phyloP scores from a whole-genome alignment of 495 filamentous ascomycete species.

The Penicillium simplicissimum region DNA sequence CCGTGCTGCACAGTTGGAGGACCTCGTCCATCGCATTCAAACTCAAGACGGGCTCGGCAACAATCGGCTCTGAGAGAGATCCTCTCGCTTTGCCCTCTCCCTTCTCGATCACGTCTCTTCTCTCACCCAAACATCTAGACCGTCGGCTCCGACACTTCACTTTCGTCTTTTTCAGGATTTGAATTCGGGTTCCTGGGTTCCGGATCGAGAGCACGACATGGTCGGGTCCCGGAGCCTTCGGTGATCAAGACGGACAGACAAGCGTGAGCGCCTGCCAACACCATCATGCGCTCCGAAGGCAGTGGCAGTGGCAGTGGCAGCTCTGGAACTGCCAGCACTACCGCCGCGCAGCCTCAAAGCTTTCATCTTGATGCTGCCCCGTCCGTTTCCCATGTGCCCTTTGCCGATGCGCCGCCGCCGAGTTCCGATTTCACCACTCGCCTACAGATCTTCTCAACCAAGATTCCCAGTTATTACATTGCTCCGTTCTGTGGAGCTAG shows the following conservation, averaged over 20 bases:
- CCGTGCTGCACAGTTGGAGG: constrained; percentile 40
- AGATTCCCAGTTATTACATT: constrained; percentile 52
- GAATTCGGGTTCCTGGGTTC: constrained; percentile 38
- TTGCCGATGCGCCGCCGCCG: constrained; percentile 20
- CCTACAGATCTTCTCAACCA: constrained; percentile 56
- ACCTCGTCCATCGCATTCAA: constrained; percentile 24
- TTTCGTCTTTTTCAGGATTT: constrained; percentile 14
- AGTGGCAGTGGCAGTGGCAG: constrained; percentile 35
- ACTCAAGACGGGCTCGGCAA: constrained; percentile 33
- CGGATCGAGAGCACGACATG: constrained; percentile 52
- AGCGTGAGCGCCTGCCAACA: constrained; percentile 40
- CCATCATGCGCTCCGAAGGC: constrained; percentile 42
- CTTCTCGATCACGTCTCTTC: constrained; percentile 3
- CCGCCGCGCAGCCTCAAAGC: constrained; percentile 29
- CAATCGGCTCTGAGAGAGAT: constrained; percentile 31
- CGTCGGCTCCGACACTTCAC: constrained; percentile 1
- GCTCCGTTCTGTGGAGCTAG: constrained; percentile 77
- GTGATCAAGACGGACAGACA: constrained; percentile 44
- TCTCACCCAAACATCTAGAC: background rate
- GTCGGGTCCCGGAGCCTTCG: constrained; percentile 49
- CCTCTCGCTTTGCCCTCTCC: constrained; percentile 15
- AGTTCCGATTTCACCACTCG: constrained; percentile 46
- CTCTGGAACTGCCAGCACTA: constrained; percentile 33
- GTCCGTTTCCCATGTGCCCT: constrained; percentile 21
- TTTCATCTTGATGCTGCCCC: constrained; percentile 23